Percentiles rank a stretch among this genome's conserved stretches.
These are phyloP conservation scores for Fusarium acutatum DNA, from an alignment of 2,329 filamentous ascomycete genomes.

Conservation along the genomic window DNA sequence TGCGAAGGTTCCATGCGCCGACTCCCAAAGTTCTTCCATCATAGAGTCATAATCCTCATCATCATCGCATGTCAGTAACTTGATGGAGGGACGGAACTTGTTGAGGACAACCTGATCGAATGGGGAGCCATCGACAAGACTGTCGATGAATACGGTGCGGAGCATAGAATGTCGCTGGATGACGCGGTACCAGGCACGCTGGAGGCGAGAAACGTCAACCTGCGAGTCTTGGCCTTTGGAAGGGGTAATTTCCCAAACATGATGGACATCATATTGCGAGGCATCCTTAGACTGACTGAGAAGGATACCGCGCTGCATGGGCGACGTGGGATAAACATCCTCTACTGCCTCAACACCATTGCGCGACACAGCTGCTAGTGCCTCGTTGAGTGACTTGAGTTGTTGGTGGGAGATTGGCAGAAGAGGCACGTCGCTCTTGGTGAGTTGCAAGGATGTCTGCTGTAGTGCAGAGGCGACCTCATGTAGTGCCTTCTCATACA, in stretches of 20 bases:
- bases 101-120: slow-evolving; percentile 13
- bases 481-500: background rate
- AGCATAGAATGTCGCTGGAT: slow-evolving; percentile 1
- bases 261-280: background rate
- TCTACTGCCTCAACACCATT: background rate
- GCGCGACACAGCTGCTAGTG: background rate
- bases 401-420: background rate
- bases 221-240: background rate
- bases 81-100: background rate
- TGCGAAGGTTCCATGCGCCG: background rate
- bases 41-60: background rate
- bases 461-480: background rate
- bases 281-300: slow-evolving; percentile 10
- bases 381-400: background rate
- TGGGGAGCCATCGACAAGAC: background rate
- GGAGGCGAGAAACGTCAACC: background rate
- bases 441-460: background rate
- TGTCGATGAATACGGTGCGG: slow-evolving; percentile 23
- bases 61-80: background rate
- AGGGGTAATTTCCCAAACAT: background rate
- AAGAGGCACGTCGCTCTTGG: background rate
- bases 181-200: background rate
- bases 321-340: slow-evolving; percentile 3
- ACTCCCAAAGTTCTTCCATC: background rate
- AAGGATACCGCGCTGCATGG: slow-evolving; percentile 12